Conservation (phyloP, 139 green algal species). For the Klebsormidium nitens region DNA sequence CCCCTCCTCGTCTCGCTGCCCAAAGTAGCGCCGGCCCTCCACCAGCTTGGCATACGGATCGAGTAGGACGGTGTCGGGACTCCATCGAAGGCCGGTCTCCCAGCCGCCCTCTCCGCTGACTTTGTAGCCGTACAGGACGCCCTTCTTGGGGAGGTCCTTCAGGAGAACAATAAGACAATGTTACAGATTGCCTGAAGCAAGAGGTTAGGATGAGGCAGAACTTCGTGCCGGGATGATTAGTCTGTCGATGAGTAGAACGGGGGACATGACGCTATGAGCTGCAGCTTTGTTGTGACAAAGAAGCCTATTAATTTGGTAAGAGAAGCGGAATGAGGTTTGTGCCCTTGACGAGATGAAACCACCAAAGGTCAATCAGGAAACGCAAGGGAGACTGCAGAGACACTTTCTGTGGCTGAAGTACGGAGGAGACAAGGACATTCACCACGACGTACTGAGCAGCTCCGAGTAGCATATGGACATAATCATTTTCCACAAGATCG, state of each 20-base stretch:
- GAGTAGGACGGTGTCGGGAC: constrained; percentile 60
- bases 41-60: constrained; percentile 84
- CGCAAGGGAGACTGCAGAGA: background rate
- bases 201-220: background rate
- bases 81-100: constrained; percentile 38
- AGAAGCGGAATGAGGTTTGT: too few species aligned
- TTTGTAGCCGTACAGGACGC: constrained; percentile 49
- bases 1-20: constrained; percentile 22
- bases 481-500: background rate
- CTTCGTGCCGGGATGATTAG: background rate
- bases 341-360: too few species aligned
- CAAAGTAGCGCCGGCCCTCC: constrained; percentile 65
- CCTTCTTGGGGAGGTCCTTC: constrained; percentile 32
- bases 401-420: too few species aligned
- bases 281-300: constrained; percentile 7
- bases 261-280: background rate
- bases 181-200: background rate
- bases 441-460: background rate
- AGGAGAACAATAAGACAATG: constrained; percentile 9
- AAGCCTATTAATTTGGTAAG: background rate
- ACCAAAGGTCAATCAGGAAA: background rate
- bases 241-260: background rate
- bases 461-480: background rate
- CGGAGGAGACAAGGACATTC: background rate
- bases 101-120: constrained; percentile 45